A percentile compares a stretch with the other conserved stretches of the same genome.
phyloP scores from a whole-genome alignment of 2,329 filamentous ascomycete genomes.

The Alternaria dauci region DNA sequence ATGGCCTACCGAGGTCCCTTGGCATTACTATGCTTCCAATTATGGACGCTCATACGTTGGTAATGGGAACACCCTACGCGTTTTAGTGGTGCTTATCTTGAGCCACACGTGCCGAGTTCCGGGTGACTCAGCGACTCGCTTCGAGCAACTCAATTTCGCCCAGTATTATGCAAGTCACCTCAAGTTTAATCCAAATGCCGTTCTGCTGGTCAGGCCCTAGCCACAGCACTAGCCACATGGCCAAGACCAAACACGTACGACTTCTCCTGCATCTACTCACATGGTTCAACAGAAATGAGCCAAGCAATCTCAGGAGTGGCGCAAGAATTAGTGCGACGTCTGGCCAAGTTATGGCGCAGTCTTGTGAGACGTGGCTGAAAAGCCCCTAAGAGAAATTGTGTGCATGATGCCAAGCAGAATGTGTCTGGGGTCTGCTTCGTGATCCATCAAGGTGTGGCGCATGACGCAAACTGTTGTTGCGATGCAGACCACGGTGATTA shows the following conservation, averaged over 20 bases:
- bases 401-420: conserved; percentile 10
- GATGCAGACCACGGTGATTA: conserved; percentile 4
- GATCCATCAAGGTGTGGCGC: conserved; percentile 19
- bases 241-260: conserved; percentile 2
- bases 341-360: not conserved
- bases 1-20: conserved; percentile 22
- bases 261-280: not conserved
- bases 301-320: conserved; percentile 7
- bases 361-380: conserved; percentile 7
- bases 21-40: conserved; percentile 10
- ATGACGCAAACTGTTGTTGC: conserved; percentile 13
- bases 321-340: conserved; percentile 2
- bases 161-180: not conserved
- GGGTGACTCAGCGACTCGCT: conserved; percentile 15
- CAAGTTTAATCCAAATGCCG: not conserved
- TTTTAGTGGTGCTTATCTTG: conserved; percentile 7
- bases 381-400: not conserved
- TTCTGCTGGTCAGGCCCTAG: conserved; percentile 5
- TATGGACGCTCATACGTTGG: conserved; percentile 9
- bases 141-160: not conserved
- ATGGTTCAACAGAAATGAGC: not conserved
- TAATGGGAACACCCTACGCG: conserved; percentile 6
- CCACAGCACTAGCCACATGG: conserved; percentile 20
- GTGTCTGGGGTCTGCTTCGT: not conserved
- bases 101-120: conserved; percentile 16